Base-by-base conservation (phyloP, 768 basidiomycete species). In the Coprinopsis cinerea region DNA sequence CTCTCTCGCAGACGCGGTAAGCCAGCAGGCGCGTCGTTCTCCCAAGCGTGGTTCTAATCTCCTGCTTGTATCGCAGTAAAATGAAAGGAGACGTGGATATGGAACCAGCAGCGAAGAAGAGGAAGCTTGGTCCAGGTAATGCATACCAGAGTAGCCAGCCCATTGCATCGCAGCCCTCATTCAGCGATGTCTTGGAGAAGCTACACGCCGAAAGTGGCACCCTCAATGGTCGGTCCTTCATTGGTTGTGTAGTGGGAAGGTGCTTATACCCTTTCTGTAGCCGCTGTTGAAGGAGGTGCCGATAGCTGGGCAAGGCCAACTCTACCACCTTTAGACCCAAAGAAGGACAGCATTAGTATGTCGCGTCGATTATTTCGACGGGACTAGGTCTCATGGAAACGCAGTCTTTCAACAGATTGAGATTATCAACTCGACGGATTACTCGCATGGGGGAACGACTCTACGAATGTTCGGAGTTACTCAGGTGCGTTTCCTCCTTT, bases 351-450 rank as follows among this genome's bases (percentile, higher is more conserved):
- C 3, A 83, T 96, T 51, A 68, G 92, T 91, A 32, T 50, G 83
- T 58, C 9, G 10, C 26, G 10, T 46, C 17, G 47, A 42, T 17
- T 17, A n/a, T 9, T 24, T 34, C 6, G n/a, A n/a, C n/a, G n/a
- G n/a, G n/a, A n/a, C n/a, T n/a, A n/a, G n/a, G n/a, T n/a, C 6
- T 22, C 14, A 25, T 22, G 30, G 2, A 14, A 39, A 11, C 23
- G n/a, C 25, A 94, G 92, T 88, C 15, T 98, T 98, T 59, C 96
- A 99, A 64, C 96, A 98, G 66, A 94, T 95, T 51, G 96, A 98
- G 55, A 76, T 98, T 6, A 92, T 95, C 55, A 75, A 78, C 40
- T 64, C 73, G 7, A 74, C 74, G 22, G 69, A 83, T 11, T 67
- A 67, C 3, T 76, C 77, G 26, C 60, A 60, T 5, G 63, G 62